Conservation (phyloP, 306 rosid genomes). For the Boehmeria nivea region DNA sequence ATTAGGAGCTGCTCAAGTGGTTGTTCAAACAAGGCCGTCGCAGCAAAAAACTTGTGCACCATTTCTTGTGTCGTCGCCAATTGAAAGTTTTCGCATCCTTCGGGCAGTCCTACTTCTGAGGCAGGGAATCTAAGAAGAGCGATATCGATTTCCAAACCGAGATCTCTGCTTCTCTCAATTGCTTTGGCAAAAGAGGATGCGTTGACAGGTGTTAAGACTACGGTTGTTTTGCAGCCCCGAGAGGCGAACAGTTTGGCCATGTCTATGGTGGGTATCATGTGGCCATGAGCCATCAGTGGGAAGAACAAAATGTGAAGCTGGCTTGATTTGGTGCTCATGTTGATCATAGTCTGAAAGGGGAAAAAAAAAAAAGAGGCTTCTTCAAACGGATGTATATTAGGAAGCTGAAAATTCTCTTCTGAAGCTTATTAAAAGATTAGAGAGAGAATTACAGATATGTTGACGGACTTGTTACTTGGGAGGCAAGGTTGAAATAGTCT, state of each 20-base stretch:
- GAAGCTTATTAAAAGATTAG: too few relatives aligned
- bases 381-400: too few relatives aligned
- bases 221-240: slow-evolving; percentile 19
- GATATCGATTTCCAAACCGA: neutral
- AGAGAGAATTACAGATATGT: too few relatives aligned
- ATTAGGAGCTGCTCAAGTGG: slow-evolving; percentile 37
- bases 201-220: slow-evolving; percentile 17
- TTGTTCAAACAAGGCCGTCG: slow-evolving; percentile 22
- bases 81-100: slow-evolving; percentile 39
- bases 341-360: too few relatives aligned
- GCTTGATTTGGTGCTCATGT: neutral
- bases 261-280: slow-evolving; percentile 27
- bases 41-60: slow-evolving; percentile 7
- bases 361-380: too few relatives aligned
- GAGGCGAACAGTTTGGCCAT: slow-evolving; percentile 28
- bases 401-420: too few relatives aligned
- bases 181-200: slow-evolving; percentile 6
- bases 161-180: slow-evolving; percentile 26
- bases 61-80: neutral
- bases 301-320: slow-evolving; percentile 27
- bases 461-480: too few relatives aligned
- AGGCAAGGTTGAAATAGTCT: too few relatives aligned
- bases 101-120: slow-evolving; percentile 29
- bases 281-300: slow-evolving; percentile 30
- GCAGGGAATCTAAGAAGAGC: slow-evolving; percentile 27